Conservation (phyloP, 2,329 filamentous ascomycete genomes). For the Coniochaeta ligniaria region DNA sequence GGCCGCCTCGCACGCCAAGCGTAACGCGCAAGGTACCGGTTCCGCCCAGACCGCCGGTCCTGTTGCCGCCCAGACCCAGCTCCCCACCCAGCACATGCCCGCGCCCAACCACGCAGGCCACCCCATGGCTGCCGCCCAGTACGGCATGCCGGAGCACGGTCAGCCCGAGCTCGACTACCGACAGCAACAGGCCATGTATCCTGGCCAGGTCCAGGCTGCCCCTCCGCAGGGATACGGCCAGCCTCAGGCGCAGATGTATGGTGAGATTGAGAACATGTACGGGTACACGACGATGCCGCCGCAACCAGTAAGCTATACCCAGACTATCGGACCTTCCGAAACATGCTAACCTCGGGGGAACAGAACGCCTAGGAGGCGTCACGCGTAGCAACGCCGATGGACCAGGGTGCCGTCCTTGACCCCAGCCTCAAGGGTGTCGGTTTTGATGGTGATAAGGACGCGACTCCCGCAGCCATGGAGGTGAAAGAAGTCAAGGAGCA, state of each 20-base stretch:
- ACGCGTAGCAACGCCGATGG: neutral
- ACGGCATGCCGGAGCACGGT: slow-evolving; percentile 52
- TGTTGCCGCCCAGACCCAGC: slow-evolving; percentile 41
- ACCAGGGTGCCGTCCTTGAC: neutral
- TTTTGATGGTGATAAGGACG: neutral
- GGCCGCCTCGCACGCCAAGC: slow-evolving; percentile 76
- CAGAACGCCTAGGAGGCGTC: slow-evolving; percentile 1
- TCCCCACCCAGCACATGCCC: slow-evolving; percentile 45
- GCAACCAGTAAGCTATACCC: slow-evolving; percentile 61
- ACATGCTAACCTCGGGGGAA: neutral
- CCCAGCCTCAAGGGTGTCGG: neutral
- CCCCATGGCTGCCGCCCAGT: slow-evolving; percentile 53
- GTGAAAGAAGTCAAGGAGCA: neutral
- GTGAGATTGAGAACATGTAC: slow-evolving; percentile 79
- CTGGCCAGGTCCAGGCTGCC: slow-evolving; percentile 68
- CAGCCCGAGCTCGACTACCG: slow-evolving; percentile 72
- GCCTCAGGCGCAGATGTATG: slow-evolving; percentile 72
- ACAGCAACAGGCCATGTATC: slow-evolving; percentile 72
- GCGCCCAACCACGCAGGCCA: slow-evolving; percentile 51
- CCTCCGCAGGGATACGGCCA: slow-evolving; percentile 69
- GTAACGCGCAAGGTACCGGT: slow-evolving; percentile 41
- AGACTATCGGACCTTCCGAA: neutral
- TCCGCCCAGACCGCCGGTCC: slow-evolving; percentile 34
- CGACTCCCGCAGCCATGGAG: neutral
- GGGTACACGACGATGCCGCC: slow-evolving; percentile 72